Base-by-base conservation (phyloP, 495 filamentous ascomycete genomes). In the Parachaetomium inaequale region DNA sequence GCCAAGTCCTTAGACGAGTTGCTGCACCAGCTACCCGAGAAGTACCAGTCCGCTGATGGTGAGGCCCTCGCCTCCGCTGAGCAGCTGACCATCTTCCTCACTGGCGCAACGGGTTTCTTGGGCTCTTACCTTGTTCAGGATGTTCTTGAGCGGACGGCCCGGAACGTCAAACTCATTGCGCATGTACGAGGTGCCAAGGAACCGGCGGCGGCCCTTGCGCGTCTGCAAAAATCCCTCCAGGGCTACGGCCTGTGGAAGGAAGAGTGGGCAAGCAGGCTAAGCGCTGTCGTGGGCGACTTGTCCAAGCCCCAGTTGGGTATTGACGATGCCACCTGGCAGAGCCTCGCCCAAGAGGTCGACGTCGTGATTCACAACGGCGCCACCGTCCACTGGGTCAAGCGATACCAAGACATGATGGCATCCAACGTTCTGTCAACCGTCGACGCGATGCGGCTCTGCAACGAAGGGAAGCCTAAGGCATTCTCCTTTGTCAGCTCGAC, bases 331-430 rank as follows among this genome's bases (percentile, higher is more conserved):
- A 75, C 74, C 2, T 96, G 88, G 89, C 73, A 89, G 40, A 75
- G 66, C 23, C 68, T 98, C 2, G 77, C 82, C 1, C 68, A 87
- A 11, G 79, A 84, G 58, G 87, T 88, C 0, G 90, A 96, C 69
- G 77, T 92, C 0, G 79, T 97, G 11, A 88, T 98, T 54, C 93
- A 96, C 77, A 97, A 97, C 68, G 93, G 92, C 49, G 94, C 94
- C 4, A 78, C 77, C 29, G 91, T 96, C 17, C 87, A 97, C 70
- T 97, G 93, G 93, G 84, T 96, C 23, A 70, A 87, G 65, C 84
- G 85, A 11, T 96, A 97, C 76, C 80, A 86, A 4, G 84, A 85
- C 19, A 84, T 98, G 63, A 84, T 83, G 69, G 76, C 86, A 0
- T 79, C 88, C 46, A 98, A 98, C 67, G 92, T 97, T 4, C 76